These are phyloP conservation scores for Pseudocercospora ulei DNA, from an alignment of 2,329 filamentous ascomycete genomes.

Conservation along the genomic window DNA sequence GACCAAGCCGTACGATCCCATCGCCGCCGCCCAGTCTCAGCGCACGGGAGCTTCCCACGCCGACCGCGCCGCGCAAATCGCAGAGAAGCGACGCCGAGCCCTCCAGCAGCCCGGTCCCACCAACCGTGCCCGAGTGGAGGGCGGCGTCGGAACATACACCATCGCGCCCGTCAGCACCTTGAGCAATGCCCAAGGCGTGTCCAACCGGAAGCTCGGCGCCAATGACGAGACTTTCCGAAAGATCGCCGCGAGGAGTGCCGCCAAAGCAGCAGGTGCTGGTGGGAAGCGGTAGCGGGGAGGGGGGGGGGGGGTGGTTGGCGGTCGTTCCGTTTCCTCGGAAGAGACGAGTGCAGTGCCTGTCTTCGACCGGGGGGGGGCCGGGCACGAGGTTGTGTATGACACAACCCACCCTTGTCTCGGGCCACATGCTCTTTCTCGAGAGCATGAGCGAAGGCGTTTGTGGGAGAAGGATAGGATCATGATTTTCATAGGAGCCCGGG, in stretches of 20 bases:
- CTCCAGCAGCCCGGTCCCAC: conserved; percentile 46
- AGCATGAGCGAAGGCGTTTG: no score
- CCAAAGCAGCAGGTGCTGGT: conserved; percentile 10
- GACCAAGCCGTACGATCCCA: conserved; percentile 52
- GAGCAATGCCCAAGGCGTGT: conserved; percentile 29
- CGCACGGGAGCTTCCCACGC: conserved; percentile 30
- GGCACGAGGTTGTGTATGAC: no score
- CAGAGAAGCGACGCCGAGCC: conserved; percentile 45
- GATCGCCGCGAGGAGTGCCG: conserved; percentile 22
- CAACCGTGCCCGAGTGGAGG: conserved; percentile 52
- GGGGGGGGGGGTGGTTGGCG: no score
- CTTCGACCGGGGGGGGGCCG: no score
- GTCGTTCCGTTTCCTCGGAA: no score
- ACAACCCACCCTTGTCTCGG: no score
- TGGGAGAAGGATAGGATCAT: no score
- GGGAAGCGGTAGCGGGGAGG: conserved; percentile 14
- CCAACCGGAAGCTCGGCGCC: conserved; percentile 25
- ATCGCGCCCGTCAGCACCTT: conserved; percentile 52
- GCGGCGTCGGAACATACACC: conserved; percentile 52
- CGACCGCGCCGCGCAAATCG: conserved; percentile 38
- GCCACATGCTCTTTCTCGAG: no score
- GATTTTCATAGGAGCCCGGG: no score
- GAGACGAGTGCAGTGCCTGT: no score
- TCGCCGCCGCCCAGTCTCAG: conserved; percentile 26
- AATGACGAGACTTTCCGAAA: conserved; percentile 34